Evolutionary conservation across 2,329 filamentous ascomycete genomes (phyloP), one percentile per base, ranked within the genome.

Genomic region (Monilinia fructigena): DNA sequence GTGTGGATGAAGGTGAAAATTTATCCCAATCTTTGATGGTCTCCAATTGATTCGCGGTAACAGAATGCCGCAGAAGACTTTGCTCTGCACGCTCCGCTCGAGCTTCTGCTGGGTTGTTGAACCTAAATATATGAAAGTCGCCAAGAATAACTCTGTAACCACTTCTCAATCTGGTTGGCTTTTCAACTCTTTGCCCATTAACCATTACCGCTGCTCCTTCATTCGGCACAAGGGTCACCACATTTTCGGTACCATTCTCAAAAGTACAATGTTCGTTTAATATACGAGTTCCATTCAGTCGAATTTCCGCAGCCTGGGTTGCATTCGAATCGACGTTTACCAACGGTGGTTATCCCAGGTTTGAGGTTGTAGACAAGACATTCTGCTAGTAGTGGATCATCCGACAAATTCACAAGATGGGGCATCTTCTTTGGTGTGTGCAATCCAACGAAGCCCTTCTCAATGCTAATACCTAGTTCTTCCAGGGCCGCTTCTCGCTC

Each of bases 341-440:
- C 95, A 26, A 99, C 95, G 0, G 91, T 94, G 0, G 95, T 99
- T 11, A 87, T 91, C 42, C 95, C 95, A 8, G 95, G 94, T 78
- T 99, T 99, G 72, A 99, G 85, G 75, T 99, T 99, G 80, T 99
- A 99, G 50, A 99, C 92, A 67, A 99, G 82, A 79, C 95, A 99
- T 80, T 99, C 95, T 6, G 94, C 93, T 55, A 99, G 84, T 42
- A 99, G 82, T 11, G 95, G 95, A 75, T 95, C 91, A 76, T 95
- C 91, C n/a, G 93, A 97, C 72, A 99, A 80, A 77, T 99, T 99
- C 79, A 99, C 95, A 79, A 99, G 80, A 86, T 99, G 95, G 11
- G 95, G 95, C 92, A 98, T 99, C 80, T 97, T 97, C 81, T 99
- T 99, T 0, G 95, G 95, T 26, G 93, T 98, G 68, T 92, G 94